Base-by-base conservation (phyloP, 1,284 basidiomycete species). In the Trichosporon asahii region DNA sequence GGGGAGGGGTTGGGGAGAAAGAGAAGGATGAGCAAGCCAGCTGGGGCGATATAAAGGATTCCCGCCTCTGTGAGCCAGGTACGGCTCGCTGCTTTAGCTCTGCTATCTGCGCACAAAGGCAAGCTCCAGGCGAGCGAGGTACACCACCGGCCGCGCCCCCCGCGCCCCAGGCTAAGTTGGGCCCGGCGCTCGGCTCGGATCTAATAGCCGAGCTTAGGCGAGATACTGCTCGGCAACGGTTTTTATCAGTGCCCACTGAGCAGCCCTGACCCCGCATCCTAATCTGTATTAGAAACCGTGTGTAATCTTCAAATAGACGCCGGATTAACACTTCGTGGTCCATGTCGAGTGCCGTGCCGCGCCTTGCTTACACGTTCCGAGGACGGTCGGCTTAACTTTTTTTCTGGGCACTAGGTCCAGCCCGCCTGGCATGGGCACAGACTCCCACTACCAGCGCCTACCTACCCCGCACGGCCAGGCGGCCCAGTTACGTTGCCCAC, bases 181-280 rank as follows among this genome's bases (percentile, higher is more conserved):
- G 35, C 35, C 63, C 63, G 63, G 63, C 18, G 63, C 37, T 64
- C 63, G 63, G 63, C 63, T 64, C 63, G 63, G 63, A 64, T 44
- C 63, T 64, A 64, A 64, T 64, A 64, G 63, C 63, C 63, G 63
- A 64, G 25, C 21, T 44, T 64, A 64, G 63, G 63, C 63, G 63
- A 64, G 63, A 64, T 40, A 64, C 37, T 7, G 57, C 57, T 61
- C 57, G 57, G 57, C 57, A 31, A 61, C 49, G 49, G 29, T 25
- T 31, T 61, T 61, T 61, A 61, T 61, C 57, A 61, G 57, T 61
- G 57, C 57, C 57, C 57, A 61, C 57, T 60, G 9, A 14, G 55
- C 8, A 33, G 2, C 57, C 29, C 29, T 60, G 29, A 21, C 1
- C 21, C 46, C 31, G 15, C 21, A 1, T 53, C 21, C 49, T 61